Percentiles rank a stretch among this genome's conserved stretches.
phyloP scores from a whole-genome alignment of 2,329 filamentous ascomycete species.

The Clarireedia homoeocarpa region DNA sequence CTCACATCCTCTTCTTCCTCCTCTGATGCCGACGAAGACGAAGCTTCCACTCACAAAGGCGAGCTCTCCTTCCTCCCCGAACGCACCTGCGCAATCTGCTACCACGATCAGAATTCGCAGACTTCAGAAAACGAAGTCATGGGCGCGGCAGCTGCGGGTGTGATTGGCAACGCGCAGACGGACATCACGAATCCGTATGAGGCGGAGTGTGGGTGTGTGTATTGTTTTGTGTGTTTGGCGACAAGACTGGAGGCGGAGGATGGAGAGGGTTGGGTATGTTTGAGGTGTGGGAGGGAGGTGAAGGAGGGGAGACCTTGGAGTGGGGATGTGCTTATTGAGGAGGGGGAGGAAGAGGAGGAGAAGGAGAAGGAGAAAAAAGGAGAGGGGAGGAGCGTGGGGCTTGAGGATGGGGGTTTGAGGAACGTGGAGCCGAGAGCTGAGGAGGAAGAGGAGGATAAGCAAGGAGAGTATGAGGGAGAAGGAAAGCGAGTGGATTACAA shows the following conservation, averaged over 20 bases:
- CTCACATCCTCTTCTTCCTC: slow-evolving; percentile 7
- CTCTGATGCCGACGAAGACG: slow-evolving; percentile 30
- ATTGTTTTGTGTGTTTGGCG: slow-evolving; percentile 94
- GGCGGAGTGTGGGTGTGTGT: slow-evolving; percentile 81
- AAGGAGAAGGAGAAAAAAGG: not conserved
- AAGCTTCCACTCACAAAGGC: slow-evolving; percentile 53
- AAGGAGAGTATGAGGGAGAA: too few relatives aligned
- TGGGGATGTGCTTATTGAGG: slow-evolving; percentile 70
- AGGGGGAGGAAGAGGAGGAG: slow-evolving; percentile 16
- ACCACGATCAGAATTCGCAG: slow-evolving; percentile 77
- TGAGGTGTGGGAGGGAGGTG: slow-evolving; percentile 77
- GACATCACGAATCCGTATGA: slow-evolving; percentile 97
- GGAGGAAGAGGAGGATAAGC: too few relatives aligned
- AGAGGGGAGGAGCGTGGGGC: too few relatives aligned
- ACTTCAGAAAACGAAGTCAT: slow-evolving; percentile 70
- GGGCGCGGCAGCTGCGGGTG: slow-evolving; percentile 58
- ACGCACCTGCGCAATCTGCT: slow-evolving; percentile 93
- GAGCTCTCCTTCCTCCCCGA: slow-evolving; percentile 84
- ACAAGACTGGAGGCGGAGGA: slow-evolving; percentile 86
- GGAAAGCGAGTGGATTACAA: too few relatives aligned
- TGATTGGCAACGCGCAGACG: slow-evolving; percentile 80
- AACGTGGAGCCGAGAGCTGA: too few relatives aligned
- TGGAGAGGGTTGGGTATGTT: slow-evolving; percentile 86
- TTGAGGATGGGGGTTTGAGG: too few relatives aligned
- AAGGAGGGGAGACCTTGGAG: slow-evolving; percentile 86